phyloP scores from a whole-genome alignment of 768 basidiomycete species.

The Mycena vitilis region DNA sequence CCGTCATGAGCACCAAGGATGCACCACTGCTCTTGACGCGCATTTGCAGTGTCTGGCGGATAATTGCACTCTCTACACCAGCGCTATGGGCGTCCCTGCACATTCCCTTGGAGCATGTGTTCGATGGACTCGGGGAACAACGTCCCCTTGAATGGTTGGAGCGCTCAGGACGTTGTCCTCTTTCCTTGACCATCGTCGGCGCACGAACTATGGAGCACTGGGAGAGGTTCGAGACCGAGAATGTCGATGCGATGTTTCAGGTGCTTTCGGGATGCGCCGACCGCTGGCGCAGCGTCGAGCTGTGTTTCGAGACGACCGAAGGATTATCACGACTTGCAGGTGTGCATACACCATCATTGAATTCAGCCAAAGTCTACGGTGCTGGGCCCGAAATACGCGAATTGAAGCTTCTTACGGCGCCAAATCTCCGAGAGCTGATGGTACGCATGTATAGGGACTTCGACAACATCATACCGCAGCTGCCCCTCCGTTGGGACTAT shows the following conservation, averaged over 20 bases:
- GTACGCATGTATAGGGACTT: neutral
- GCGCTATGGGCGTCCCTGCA: constrained; percentile 38
- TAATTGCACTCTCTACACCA: constrained; percentile 39
- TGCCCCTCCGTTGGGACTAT: constrained; percentile 6
- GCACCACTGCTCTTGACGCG: constrained; percentile 40
- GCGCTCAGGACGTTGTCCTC: constrained; percentile 5
- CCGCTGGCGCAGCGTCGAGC: neutral
- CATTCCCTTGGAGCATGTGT: neutral
- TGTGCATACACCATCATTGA: neutral
- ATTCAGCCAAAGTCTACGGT: neutral
- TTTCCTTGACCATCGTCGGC: neutral
- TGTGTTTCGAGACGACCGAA: neutral
- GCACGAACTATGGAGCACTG: neutral
- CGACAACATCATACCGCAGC: neutral
- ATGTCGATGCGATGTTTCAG: neutral
- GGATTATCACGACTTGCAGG: neutral
- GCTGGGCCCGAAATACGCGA: neutral
- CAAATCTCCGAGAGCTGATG: neutral
- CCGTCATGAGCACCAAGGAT: constrained; percentile 28
- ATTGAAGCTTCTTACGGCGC: constrained; percentile 2
- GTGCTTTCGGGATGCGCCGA: neutral
- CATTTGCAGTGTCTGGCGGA: constrained; percentile 42
- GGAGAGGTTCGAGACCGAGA: neutral
- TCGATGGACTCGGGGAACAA: neutral
- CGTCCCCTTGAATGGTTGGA: neutral